phyloP scores from a whole-genome alignment of 805 yeast genomes.

The Candida schatavii region DNA sequence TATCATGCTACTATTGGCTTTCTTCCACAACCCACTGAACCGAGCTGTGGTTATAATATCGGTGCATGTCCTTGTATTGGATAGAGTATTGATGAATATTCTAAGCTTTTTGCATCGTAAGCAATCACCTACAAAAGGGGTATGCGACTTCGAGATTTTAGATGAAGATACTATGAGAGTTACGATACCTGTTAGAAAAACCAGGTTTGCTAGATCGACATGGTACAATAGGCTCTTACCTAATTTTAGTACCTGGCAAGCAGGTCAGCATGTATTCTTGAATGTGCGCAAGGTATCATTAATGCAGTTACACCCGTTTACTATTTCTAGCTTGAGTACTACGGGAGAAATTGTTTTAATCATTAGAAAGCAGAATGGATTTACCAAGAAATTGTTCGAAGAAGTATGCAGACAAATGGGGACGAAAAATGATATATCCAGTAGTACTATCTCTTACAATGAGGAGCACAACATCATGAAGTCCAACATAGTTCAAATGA shows the following conservation, averaged over 20 bases:
- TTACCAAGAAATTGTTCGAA: conserved; percentile 33
- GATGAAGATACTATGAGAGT: conserved; percentile 41
- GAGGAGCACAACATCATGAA: not conserved
- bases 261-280: conserved; percentile 48
- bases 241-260: conserved; percentile 40
- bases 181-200: conserved; percentile 31
- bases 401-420: too few species aligned
- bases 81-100: conserved; percentile 32
- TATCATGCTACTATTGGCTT: conserved; percentile 40
- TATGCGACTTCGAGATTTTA: conserved; percentile 35
- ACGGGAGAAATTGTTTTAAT: conserved; percentile 39
- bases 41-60: conserved; percentile 36
- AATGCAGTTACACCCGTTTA: conserved; percentile 48
- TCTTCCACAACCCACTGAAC: conserved; percentile 39
- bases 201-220: conserved; percentile 12
- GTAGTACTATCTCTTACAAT: not conserved
- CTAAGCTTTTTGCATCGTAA: conserved; percentile 29
- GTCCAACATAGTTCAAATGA: conserved; percentile 20
- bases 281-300: conserved; percentile 35
- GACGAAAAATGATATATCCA: not conserved
- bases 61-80: conserved; percentile 42
- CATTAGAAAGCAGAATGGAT: conserved; percentile 41
- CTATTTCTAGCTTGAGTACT: conserved; percentile 39
- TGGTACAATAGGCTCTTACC: conserved; percentile 34
- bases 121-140: conserved; percentile 36